Percentiles rank a stretch among this genome's conserved stretches.
Conservation (phyloP, 2,329 filamentous ascomycete species). For the Diaporthe sp. region DNA sequence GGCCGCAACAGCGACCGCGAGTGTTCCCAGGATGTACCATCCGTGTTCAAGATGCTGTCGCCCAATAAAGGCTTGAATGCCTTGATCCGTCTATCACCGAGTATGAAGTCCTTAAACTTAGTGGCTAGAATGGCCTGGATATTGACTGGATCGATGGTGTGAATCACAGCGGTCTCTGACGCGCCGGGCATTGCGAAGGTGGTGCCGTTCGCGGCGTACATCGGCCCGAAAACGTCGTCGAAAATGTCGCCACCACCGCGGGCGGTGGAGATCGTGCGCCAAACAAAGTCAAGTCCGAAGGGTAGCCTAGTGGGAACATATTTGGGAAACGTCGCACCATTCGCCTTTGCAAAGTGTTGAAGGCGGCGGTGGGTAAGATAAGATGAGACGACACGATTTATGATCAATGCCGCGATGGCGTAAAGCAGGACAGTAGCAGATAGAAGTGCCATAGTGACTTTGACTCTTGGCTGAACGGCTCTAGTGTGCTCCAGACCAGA, state of each 20-base stretch:
- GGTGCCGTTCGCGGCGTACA: not conserved
- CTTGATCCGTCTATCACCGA: not conserved
- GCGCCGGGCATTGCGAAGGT: not conserved
- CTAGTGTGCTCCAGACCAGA: not conserved
- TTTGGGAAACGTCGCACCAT: not conserved
- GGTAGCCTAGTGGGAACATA: not conserved
- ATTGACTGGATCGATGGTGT: not conserved
- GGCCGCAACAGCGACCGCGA: conserved; percentile 45
- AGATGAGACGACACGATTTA: not conserved
- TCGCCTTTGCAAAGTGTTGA: not conserved
- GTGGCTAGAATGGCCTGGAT: not conserved
- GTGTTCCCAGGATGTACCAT: conserved; percentile 46
- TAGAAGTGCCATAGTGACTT: not conserved
- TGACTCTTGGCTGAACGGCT: not conserved
- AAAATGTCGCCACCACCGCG: not conserved
- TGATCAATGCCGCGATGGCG: not conserved
- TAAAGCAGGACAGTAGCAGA: not conserved
- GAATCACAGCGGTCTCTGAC: not conserved
- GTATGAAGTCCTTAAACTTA: not conserved
- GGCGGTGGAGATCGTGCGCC: not conserved
- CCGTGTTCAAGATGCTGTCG: conserved; percentile 47
- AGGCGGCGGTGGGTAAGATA: not conserved
- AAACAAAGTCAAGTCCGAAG: not conserved
- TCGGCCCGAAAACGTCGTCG: not conserved
- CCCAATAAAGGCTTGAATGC: conserved; percentile 40